Evolutionary conservation across 169 alveolate species (phyloP), one percentile per base, ranked within the genome.

Genomic region (Perkinsus marinus): DNA sequence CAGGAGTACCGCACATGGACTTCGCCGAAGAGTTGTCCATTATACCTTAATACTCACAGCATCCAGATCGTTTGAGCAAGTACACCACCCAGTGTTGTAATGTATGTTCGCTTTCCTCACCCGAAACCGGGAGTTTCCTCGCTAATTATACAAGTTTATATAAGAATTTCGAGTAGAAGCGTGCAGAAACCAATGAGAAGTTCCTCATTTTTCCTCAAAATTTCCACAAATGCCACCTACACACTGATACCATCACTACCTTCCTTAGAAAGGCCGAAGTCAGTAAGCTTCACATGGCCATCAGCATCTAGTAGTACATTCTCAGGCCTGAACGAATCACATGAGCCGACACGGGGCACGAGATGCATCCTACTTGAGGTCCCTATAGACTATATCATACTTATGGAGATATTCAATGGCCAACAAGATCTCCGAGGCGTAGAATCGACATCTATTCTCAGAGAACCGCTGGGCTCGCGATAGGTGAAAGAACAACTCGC

Each of bases 391-490:
- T 19, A 96, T 95, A 91, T 95, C 95, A 91, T 93, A 91, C 92
- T 93, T 91, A 94, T 97, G 99, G 68, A 97, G 94, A 37, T 95
- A 96, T 79, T 97, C 98, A 39, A 97, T 92, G 16, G 98, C 99
- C 39, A 95, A 92, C 79, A 97, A 93, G 69, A 96, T 94, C 94
- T 96, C 97, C 36, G 98, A 98, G 34, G 97, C 94, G 91, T 97
- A 97, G 94, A 97, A 97, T 92, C 96, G 95, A 6, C 98, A 57
- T 57, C 79, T 57, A 57, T 57, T 57, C 79, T 97, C 99, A 2
- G 97, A 93, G 95, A 98, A 97, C 39, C 96, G 95, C 39, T 94
- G 92, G 22, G 96, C 97, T 39, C 95, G 94, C 47, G 96, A 94
- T 68, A 97, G 94, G 91, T 96, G 97, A 93, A 93, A 96, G 92